Evolutionary conservation across 306 rosid genomes (phyloP), one percentile per base, ranked within the genome.

Genomic region (Casuarina cunninghamiana): DNA sequence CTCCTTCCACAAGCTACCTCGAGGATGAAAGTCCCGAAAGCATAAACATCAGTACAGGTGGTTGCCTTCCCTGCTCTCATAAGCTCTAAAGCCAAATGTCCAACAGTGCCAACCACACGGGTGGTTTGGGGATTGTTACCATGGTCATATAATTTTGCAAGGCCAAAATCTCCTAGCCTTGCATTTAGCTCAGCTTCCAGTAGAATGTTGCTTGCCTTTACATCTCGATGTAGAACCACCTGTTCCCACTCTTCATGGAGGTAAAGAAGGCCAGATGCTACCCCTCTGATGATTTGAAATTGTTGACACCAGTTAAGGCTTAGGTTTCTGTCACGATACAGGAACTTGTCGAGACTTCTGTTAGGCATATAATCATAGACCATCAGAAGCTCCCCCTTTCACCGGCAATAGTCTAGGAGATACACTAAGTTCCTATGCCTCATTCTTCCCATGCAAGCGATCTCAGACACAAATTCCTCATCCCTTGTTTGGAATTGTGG

Each of bases 81-180:
- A 10, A 82, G 91, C 57, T 90, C 93, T 0, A 92, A 96, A 0
- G 96, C 96, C 0, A 93, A 75, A 69, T 93, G 90, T 12, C 97
- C 97, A 0, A 93, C 70, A 3, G 96, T 93, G 50, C 97, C 93
- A 7, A 87, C 93, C 49, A 93, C 87, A 16, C 82, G 88, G 5
- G 96, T 90, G 2, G 96, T 93, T 65, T 84, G 85, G 44, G 92
- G 91, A 75, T 93, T 81, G 44, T 73, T 79, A 2, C 90, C 96
- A 39, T 86, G 97, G 19, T 90, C 90, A 42, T 83, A 81, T 48
- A 90, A 60, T 45, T 85, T 93, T 3, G 97, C 87, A 53, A 90
- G 93, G 37, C 96, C 96, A 69, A 93, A 93, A 81, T 90, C 97
- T 2, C 93, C 96, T 54, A 90, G 80, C 50, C 92, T 82, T 2